These are phyloP conservation scores for Circinella minor DNA, from an alignment of 371 early-diverging fungal species.

Conservation along the genomic window DNA sequence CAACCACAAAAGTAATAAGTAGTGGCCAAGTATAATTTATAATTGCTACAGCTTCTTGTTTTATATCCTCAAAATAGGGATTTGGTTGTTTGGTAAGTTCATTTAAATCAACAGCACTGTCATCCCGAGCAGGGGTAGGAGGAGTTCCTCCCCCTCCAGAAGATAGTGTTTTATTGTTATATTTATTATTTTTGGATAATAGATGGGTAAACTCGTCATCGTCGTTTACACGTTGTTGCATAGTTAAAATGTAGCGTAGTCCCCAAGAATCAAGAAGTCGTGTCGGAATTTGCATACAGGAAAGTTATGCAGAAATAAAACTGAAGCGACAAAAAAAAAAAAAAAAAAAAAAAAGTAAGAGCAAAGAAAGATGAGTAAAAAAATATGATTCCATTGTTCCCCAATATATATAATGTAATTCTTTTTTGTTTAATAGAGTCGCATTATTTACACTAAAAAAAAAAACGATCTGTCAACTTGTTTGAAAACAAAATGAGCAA, in stretches of 20 bases:
- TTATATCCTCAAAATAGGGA: neutral
- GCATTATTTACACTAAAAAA: too few relatives aligned
- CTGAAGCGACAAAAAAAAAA: too few relatives aligned
- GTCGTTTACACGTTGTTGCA: neutral
- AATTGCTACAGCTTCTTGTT: constrained; percentile 14
- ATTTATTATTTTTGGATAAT: neutral
- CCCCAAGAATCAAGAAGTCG: neutral
- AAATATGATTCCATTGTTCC: neutral
- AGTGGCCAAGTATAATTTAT: constrained; percentile 31
- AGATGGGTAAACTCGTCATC: neutral
- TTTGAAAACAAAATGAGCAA: too few relatives aligned
- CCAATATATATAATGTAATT: too few relatives aligned
- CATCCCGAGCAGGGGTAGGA: neutral
- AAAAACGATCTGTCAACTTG: too few relatives aligned
- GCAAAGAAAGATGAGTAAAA: neutral
- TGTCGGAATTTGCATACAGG: neutral
- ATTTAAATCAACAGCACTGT: neutral
- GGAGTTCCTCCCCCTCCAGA: too few relatives aligned
- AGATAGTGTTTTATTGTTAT: neutral
- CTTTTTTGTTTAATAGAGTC: too few relatives aligned
- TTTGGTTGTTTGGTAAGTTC: neutral
- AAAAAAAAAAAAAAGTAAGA: neutral
- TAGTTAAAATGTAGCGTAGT: neutral
- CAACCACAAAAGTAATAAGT: constrained; percentile 34
- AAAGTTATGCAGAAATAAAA: neutral